Conservation (phyloP, 495 filamentous ascomycete genomes). For the Penicillium parvum region DNA sequence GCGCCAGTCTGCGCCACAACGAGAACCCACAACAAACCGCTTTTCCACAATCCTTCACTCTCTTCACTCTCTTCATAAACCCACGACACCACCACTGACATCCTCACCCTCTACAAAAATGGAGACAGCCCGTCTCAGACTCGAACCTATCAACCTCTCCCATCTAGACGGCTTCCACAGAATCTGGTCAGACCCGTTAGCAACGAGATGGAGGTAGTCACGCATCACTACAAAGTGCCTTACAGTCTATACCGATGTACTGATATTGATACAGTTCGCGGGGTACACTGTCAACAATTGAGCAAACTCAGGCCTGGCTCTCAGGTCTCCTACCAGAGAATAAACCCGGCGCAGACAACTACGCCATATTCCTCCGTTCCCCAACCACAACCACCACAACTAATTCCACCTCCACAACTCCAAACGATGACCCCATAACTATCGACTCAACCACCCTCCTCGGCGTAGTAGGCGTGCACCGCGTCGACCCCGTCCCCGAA, state of each 20-base stretch:
- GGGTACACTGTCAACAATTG: not conserved
- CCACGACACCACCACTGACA: too few species aligned
- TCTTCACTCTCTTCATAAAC: too few species aligned
- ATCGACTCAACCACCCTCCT: not conserved
- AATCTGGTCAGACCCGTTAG: constrained; percentile 1
- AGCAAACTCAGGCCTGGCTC: not conserved
- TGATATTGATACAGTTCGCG: too few species aligned
- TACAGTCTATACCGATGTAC: not conserved
- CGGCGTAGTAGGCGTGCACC: constrained; percentile 5
- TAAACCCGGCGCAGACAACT: constrained; percentile 1
- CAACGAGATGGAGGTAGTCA: constrained; percentile 1
- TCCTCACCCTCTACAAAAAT: too few species aligned
- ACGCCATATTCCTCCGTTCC: constrained; percentile 3
- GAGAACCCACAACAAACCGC: too few species aligned
- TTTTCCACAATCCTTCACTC: too few species aligned
- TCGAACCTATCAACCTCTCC: constrained; percentile 4
- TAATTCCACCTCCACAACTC: too few species aligned
- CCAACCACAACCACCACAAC: too few species aligned
- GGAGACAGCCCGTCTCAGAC: constrained; percentile 1
- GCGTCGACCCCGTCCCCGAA: constrained; percentile 1
- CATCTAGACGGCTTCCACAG: constrained; percentile 3
- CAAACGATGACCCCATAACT: not conserved
- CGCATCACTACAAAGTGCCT: not conserved
- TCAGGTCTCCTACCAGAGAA: constrained; percentile 1
- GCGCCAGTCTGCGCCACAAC: too few species aligned